Conservation (phyloP, 192 early-diverging fungal genomes). For the Mortierella alpina region DNA sequence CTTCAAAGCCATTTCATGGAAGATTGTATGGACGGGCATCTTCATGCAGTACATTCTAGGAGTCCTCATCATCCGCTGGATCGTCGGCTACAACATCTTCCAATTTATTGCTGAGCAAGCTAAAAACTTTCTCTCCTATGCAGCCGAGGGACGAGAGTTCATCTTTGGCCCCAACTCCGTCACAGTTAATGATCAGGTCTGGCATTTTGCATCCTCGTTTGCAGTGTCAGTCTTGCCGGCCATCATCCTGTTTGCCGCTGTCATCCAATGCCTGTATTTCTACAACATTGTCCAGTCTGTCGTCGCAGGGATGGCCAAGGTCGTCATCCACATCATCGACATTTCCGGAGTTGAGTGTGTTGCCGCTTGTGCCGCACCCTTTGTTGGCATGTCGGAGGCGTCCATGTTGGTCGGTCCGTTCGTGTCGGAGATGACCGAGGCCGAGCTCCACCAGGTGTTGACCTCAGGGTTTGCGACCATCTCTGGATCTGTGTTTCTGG, state of each 20-base stretch:
- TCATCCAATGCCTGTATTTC: slow-evolving; percentile 87
- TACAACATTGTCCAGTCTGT: slow-evolving; percentile 88
- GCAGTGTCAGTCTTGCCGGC: slow-evolving; percentile 82
- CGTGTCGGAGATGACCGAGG: slow-evolving; percentile 83
- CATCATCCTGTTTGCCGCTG: slow-evolving; percentile 88
- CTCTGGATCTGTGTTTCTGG: slow-evolving; percentile 85
- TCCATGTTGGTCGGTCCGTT: slow-evolving; percentile 85
- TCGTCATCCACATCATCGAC: slow-evolving; percentile 75
- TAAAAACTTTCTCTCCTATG: slow-evolving; percentile 70
- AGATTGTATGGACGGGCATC: slow-evolving; percentile 77
- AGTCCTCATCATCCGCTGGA: slow-evolving; percentile 79
- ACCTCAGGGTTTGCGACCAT: slow-evolving; percentile 92
- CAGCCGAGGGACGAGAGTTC: slow-evolving; percentile 75
- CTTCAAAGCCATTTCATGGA: slow-evolving; percentile 75
- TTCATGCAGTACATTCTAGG: slow-evolving; percentile 84
- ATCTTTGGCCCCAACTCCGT: slow-evolving; percentile 67
- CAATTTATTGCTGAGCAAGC: slow-evolving; percentile 69
- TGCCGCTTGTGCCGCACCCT: slow-evolving; percentile 87
- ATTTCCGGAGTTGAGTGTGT: slow-evolving; percentile 88
- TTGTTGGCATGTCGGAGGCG: slow-evolving; percentile 86
- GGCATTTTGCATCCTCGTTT: slow-evolving; percentile 56
- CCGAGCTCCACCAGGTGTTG: slow-evolving; percentile 91
- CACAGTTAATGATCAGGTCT: slow-evolving; percentile 31
- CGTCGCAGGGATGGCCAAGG: slow-evolving; percentile 70
- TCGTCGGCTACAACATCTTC: slow-evolving; percentile 79